Evolutionary conservation across 2,329 filamentous ascomycete species (phyloP), one percentile per base, ranked within the genome.

Genomic region (Chrysoporthe cubensis): DNA sequence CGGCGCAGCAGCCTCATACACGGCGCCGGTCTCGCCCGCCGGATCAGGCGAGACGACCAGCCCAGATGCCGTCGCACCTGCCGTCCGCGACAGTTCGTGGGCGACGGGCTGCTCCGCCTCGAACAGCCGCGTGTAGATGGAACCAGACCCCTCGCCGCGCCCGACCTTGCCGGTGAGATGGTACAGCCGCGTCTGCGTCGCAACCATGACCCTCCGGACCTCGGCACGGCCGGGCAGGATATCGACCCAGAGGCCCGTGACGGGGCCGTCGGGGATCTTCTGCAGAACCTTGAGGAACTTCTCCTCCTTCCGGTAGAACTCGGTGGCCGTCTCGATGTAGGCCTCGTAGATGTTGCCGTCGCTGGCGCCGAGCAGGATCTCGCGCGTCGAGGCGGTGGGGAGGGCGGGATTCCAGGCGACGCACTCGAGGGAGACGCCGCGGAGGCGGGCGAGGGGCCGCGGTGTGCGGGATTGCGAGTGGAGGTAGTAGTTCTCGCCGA

Each of bases 401-500:
- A 95, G 84, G 2, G 93, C 94, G 1, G 96, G 94, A 75, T 96
- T 97, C 96, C 96, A 99, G 46, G 95, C 94, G 70, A 99, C 85
- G 71, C 91, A 91, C 78, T 97, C 94, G 68, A 99, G 93, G 9
- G 88, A 85, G 16, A 97, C 93, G 40, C 93, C 93, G 73, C 95
- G 95, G 64, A 99, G 81, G 66, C 93, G 88, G 16, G 91, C 89
- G 46, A 99, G 84, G 8, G 90, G 87, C 71, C 96, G 93, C 2
- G 95, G 94, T 72, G 94, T 91, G 73, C 93, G 91, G 44, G 94
- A 96, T 77, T 98, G 95, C 13, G 94, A 95, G 78, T 99, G 96
- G 11, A 99, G 91, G 79, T 99, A 99, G 83, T 94, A 99, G 81
- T 97, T 98, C 79, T 99, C 96, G 77, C 94, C 94, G 52, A 94